Base-by-base conservation (phyloP, 2,329 filamentous ascomycete genomes). In the Zalaria obscura region DNA sequence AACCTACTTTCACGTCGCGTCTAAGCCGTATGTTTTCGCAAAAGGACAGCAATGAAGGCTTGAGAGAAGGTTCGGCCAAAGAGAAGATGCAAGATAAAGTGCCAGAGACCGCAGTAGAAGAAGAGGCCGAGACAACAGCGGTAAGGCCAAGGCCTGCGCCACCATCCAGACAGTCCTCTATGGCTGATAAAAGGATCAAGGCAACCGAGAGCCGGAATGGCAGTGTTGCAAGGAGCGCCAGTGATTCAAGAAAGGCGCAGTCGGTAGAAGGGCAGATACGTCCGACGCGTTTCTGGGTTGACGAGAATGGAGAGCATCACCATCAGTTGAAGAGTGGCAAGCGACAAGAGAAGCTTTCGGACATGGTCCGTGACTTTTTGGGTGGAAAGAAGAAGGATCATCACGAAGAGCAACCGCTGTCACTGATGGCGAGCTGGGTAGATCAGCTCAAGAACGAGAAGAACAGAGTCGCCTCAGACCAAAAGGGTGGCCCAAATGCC, bases 401-500 rank as follows among this genome's bases (percentile, higher is more conserved):
- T 18, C 71, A 76, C 47, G 70, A 73, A 27, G 83, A 91, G 46
- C 77, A 85, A 56, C 86, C 93, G 50, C 67, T 96, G 36, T 96
- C 89, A 5, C 73, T 98, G 42, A 91, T 96, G 67, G 91, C 88
- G 27, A 88, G 78, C 52, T 96, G 89, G 89, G 88, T 95, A 42
- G 89, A 95, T 59, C 88, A 93, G 47, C 72, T 95, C 51, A 85
- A 87, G 59, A 82, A 76, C 50, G 88, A 95, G 61, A 87, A 86
- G 59, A 86, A 93, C 45, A 76, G 73, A 57, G 61, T 78, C 40
- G 78, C 79, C 1, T 66, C 74, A 33, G 85, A 93, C 53, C 86
- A 81, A 65, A 91, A 81, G 59, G 77, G 76, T 25, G 81, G 81
- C 1, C 75, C 81, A 5, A 83, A 81, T 55, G 72, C 80, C 11